phyloP scores from a whole-genome alignment of 805 yeast species.

The Metschnikowia continentalis region DNA sequence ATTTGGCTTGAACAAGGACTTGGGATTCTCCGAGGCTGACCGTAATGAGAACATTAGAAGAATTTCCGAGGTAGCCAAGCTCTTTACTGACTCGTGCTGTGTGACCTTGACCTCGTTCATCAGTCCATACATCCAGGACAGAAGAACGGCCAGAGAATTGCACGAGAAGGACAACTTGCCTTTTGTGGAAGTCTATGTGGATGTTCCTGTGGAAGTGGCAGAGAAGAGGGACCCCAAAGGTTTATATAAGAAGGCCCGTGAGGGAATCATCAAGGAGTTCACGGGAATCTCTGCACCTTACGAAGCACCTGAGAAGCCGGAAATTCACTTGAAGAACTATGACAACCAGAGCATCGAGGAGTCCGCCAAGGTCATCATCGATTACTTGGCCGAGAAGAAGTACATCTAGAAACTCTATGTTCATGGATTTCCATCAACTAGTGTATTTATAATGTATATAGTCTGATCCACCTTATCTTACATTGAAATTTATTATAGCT shows the following conservation, averaged over 20 bases:
- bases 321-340: slow-evolving; percentile 74
- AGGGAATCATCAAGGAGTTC: slow-evolving; percentile 89
- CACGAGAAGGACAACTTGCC: slow-evolving; percentile 74
- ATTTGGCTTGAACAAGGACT: slow-evolving; percentile 91
- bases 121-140: slow-evolving; percentile 82
- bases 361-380: slow-evolving; percentile 67
- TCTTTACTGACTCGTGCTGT: slow-evolving; percentile 89
- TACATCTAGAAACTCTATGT: slow-evolving; percentile 20
- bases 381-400: slow-evolving; percentile 56
- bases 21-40: slow-evolving; percentile 88
- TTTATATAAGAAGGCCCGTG: slow-evolving; percentile 92
- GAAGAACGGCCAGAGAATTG: slow-evolving; percentile 79
- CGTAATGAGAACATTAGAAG: slow-evolving; percentile 94
- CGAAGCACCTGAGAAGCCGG: slow-evolving; percentile 86
- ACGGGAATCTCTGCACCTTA: slow-evolving; percentile 96
- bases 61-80: slow-evolving; percentile 88
- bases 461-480: too few relatives aligned
- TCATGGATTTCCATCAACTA: not conserved
- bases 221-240: slow-evolving; percentile 98
- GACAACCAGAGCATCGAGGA: slow-evolving; percentile 66
- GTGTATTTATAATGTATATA: not conserved
- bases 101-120: slow-evolving; percentile 89
- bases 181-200: slow-evolving; percentile 86
- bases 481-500: too few relatives aligned
- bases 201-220: slow-evolving; percentile 91